Base-by-base conservation (phyloP, 192 early-diverging fungal species). In the Borealophlyctis nickersoniae region DNA sequence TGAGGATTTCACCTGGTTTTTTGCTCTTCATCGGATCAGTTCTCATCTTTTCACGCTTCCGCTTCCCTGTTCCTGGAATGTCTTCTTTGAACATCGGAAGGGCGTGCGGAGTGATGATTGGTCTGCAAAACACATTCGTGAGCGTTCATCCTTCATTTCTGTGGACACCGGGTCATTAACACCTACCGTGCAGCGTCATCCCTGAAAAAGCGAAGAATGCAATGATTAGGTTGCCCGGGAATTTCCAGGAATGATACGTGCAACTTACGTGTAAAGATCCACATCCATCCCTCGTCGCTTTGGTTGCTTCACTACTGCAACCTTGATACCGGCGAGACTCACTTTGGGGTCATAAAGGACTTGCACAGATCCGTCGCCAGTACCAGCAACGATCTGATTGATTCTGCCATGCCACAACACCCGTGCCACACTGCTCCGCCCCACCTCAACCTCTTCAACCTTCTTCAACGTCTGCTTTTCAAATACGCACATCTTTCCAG, bases 361-460 rank as follows among this genome's bases (percentile, higher is more conserved):
- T 48, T 77, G 80, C 19, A 89, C 84, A 14, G 80, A 67, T 33
- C 95, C 94, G 48, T 90, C 86, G 16, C 86, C 80, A 7, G 82
- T 86, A n/a, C 91, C 90, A 0, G 81, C 79, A 4, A 92, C 78
- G 19, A 98, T 87, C 79, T 95, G 95, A 72, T 98, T 93, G 69
- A 95, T 74, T 34, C 74, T 82, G 9, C 86, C 77, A 67, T 95
- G 90, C 95, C 95, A 98, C n/a, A 86, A 63, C 26, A 92, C 82
- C 22, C 77, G 69, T 16, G 96, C 80, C 0, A 92, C 89, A 59
- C 85, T 59, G 32, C 63, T 60, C 7, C 26, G 16, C 22, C 68
- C 78, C 49, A 83, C 73, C 74, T 85, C 56, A 75, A 83, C 29
- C 75, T 80, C 14, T 75, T 59, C 13, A 4, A 79, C 77, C 36